Percentiles rank a stretch among this genome's conserved stretches.
Conservation (phyloP, 2,329 filamentous ascomycete species). For the Hypoxylon sp. region DNA sequence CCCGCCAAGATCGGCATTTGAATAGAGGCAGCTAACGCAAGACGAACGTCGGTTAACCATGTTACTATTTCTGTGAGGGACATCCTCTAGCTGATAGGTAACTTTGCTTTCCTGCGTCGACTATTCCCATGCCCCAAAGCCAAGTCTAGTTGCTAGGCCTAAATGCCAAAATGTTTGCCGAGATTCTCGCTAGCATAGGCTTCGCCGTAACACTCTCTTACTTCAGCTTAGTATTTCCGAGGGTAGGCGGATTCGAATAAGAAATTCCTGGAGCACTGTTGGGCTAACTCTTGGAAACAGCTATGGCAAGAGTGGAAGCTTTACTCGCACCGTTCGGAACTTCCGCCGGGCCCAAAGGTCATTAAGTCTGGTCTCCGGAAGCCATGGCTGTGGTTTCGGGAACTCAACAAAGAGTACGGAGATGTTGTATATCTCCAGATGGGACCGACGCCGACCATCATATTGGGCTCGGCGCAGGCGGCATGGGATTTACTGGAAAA, state of each 20-base stretch:
- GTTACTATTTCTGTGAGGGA: slow-evolving; percentile 33
- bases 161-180: slow-evolving; percentile 35
- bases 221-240: slow-evolving; percentile 50
- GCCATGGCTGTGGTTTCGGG: slow-evolving; percentile 61
- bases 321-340: slow-evolving; percentile 57
- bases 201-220: slow-evolving; percentile 46
- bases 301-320: slow-evolving; percentile 58
- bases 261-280: neutral
- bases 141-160: neutral
- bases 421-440: slow-evolving; percentile 62
- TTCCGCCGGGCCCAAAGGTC: slow-evolving; percentile 58
- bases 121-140: neutral
- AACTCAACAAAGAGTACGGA: slow-evolving; percentile 57
- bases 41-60: slow-evolving; percentile 17
- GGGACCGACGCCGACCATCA: slow-evolving; percentile 60
- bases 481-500: slow-evolving; percentile 63
- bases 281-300: slow-evolving; percentile 45
- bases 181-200: slow-evolving; percentile 42
- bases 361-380: slow-evolving; percentile 58
- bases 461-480: slow-evolving; percentile 60
- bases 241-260: slow-evolving; percentile 40
- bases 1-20: slow-evolving; percentile 48
- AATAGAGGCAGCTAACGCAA: slow-evolving; percentile 26
- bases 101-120: slow-evolving; percentile 6
- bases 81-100: slow-evolving; percentile 6